Base-by-base conservation (phyloP, 495 filamentous ascomycete genomes). In the Aspergillus ostianus region DNA sequence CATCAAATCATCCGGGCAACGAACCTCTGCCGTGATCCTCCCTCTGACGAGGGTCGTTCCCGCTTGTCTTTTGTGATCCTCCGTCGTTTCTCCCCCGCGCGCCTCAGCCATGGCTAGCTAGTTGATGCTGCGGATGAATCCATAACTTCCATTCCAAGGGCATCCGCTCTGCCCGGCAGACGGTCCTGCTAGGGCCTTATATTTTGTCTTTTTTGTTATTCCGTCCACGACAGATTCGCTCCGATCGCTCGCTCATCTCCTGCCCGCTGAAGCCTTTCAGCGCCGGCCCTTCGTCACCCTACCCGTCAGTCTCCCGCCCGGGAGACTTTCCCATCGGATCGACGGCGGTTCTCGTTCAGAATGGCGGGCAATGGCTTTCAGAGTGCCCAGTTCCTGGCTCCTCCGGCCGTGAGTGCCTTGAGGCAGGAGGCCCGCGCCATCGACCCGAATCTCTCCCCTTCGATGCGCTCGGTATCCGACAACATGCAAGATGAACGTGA, bases 401-500 rank as follows among this genome's bases (percentile, higher is more conserved):
- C 80, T 51, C 81, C 81, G 32, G 76, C 76, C 50, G 80, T 87
- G 15, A 74, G 74, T 53, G 82, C 84, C 62, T 64, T 87, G 56
- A 76, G 78, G 63, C 77, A 81, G 67, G 80, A 85, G 70, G 79
- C 79, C 50, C 77, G 74, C 53, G 73, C 63, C 10, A 65, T 73
- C 60, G 67, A 70, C 60, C 70, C 74, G 59, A 78, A 74, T 59
- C 69, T 79, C 32, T 67, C 67, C 13, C 69, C 76, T 21, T 83
- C 87, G 80, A 80, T 80, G 62, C 80, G 88, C 50, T 78, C 84
- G 9, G 70, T 82, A 53, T 90, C 85, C 65, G 81, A 84, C 63
- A 81, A 85, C 62, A 89, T 91, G 64, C 84, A 84, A 53, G 86
- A 85, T 60, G 94, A 96, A 75, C 84, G 92, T 55, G 90, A 95